These are phyloP conservation scores for Chrysanthemum lavandulifolium DNA, from an alignment of 129 eudicot genomes.

Conservation along the genomic window DNA sequence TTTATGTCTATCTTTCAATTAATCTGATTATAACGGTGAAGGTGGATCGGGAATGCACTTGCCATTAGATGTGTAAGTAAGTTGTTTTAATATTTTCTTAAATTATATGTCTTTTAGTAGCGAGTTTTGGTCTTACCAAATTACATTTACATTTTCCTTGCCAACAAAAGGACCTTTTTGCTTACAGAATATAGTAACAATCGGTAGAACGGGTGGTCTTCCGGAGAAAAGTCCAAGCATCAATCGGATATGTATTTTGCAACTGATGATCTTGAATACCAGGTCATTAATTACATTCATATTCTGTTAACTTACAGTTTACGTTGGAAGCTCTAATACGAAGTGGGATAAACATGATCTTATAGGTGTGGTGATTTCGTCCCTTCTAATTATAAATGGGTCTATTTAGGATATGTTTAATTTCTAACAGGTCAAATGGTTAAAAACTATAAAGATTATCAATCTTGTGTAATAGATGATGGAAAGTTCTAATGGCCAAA, in stretches of 20 bases:
- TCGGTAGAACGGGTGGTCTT: constrained; percentile 49
- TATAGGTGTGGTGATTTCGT: background rate
- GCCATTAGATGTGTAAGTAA: too few species aligned
- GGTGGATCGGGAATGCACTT: too few species aligned
- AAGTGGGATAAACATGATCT: background rate
- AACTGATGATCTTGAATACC: constrained; percentile 74
- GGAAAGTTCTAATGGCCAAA: too few species aligned
- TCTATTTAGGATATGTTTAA: background rate
- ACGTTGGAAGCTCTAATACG: constrained; percentile 8
- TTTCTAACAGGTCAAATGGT: background rate
- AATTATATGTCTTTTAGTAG: too few species aligned
- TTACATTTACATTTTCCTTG: too few species aligned
- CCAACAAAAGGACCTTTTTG: too few species aligned
- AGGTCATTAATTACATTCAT: constrained; percentile 38
- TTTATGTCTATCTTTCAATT: too few species aligned
- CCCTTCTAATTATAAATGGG: background rate
- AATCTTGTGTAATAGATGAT: too few species aligned
- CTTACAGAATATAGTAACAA: too few species aligned
- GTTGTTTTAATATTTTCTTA: too few species aligned
- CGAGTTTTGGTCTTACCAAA: too few species aligned
- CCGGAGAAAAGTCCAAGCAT: constrained; percentile 46
- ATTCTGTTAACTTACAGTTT: constrained; percentile 9
- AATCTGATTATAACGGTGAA: too few species aligned
- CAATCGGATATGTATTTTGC: constrained; percentile 70
- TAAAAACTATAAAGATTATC: background rate